Percentiles rank a stretch among this genome's conserved stretches.
These are phyloP conservation scores for Tricladium varicosporioides DNA, from an alignment of 2,329 filamentous ascomycete species.

Conservation along the genomic window DNA sequence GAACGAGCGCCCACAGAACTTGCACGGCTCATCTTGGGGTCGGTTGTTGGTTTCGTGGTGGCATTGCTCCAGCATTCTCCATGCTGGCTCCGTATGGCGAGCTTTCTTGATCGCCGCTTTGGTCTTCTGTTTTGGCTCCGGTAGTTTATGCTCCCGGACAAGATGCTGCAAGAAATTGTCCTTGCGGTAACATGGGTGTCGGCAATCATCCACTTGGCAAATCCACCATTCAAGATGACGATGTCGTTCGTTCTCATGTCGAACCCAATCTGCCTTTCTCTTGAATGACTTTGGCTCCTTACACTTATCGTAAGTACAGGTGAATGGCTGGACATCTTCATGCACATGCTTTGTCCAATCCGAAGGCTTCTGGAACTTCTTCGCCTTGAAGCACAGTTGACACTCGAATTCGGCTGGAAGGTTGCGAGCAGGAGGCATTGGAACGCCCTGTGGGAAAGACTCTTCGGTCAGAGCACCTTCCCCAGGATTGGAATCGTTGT, in stretches of 20 bases:
- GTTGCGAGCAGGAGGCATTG: slow-evolving; percentile 71
- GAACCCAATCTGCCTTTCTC: slow-evolving; percentile 92
- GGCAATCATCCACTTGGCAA: slow-evolving; percentile 78
- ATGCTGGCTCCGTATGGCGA: slow-evolving; percentile 61
- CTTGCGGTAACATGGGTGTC: slow-evolving; percentile 79
- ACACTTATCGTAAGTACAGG: slow-evolving; percentile 83
- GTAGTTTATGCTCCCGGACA: slow-evolving; percentile 84
- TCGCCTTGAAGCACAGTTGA: slow-evolving; percentile 78
- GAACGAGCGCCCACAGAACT: slow-evolving; percentile 81
- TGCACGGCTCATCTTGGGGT: slow-evolving; percentile 76
- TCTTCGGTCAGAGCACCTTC: slow-evolving; percentile 70
- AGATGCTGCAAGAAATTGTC: slow-evolving; percentile 94
- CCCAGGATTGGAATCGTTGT: slow-evolving; percentile 64
- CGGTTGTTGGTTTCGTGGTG: slow-evolving; percentile 64
- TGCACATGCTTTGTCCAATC: slow-evolving; percentile 98
- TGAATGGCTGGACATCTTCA: slow-evolving; percentile 90
- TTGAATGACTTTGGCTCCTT: slow-evolving; percentile 89
- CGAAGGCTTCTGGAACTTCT: slow-evolving; percentile 85
- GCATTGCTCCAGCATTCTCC: slow-evolving; percentile 69
- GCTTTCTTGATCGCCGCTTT: slow-evolving; percentile 65
- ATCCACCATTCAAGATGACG: slow-evolving; percentile 89
- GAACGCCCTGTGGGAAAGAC: slow-evolving; percentile 77
- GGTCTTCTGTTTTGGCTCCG: slow-evolving; percentile 76
- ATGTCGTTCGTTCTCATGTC: slow-evolving; percentile 90
- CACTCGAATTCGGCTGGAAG: slow-evolving; percentile 90